A percentile compares a stretch with the other conserved stretches of the same genome.
Evolutionary conservation across 2,329 filamentous ascomycete genomes (phyloP).

Genomic region (Coniochaeta sp.): DNA sequence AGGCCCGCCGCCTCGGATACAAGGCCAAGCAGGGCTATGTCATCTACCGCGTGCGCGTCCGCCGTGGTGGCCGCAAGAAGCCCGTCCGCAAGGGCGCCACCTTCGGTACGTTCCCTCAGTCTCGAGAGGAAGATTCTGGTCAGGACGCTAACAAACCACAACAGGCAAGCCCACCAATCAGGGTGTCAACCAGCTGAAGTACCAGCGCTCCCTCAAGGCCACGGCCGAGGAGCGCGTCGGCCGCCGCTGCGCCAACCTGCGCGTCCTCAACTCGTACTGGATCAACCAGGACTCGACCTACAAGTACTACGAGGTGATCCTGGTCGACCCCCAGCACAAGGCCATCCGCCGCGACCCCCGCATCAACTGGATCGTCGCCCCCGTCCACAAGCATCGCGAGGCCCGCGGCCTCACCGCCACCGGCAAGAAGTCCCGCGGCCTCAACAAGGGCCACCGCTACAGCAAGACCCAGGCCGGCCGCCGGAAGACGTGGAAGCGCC

Average conservation of each 20-base stretch:
- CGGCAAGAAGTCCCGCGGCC: conserved; percentile 98
- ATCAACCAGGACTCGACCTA: conserved; percentile 99
- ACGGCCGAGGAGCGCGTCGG: conserved; percentile 99
- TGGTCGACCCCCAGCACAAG: conserved; percentile 99
- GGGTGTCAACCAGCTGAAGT: conserved; percentile 99
- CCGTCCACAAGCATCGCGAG: conserved; percentile 99
- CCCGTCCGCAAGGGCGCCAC: conserved; percentile 97
- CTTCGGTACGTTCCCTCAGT: conserved; percentile 62
- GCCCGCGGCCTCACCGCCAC: conserved; percentile 93
- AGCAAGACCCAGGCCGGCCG: conserved; percentile 96
- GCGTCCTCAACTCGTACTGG: conserved; percentile 99
- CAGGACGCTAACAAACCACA: neutral
- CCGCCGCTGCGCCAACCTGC: conserved; percentile 96
- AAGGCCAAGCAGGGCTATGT: conserved; percentile 99
- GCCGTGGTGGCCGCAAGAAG: conserved; percentile 97
- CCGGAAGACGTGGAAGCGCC: conserved; percentile 99
- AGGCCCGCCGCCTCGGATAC: conserved; percentile 99
- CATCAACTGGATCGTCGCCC: conserved; percentile 99
- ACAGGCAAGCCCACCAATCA: conserved; percentile 99
- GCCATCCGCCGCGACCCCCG: conserved; percentile 97
- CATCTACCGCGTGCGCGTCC: conserved; percentile 98
- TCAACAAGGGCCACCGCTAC: conserved; percentile 99
- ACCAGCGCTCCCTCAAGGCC: conserved; percentile 96
- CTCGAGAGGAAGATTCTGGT: too few species aligned
- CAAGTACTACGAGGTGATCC: conserved; percentile 99